Evolutionary conservation across 1,284 basidiomycete species (phyloP).

Genomic region (Stygiomarasmius scandens): DNA sequence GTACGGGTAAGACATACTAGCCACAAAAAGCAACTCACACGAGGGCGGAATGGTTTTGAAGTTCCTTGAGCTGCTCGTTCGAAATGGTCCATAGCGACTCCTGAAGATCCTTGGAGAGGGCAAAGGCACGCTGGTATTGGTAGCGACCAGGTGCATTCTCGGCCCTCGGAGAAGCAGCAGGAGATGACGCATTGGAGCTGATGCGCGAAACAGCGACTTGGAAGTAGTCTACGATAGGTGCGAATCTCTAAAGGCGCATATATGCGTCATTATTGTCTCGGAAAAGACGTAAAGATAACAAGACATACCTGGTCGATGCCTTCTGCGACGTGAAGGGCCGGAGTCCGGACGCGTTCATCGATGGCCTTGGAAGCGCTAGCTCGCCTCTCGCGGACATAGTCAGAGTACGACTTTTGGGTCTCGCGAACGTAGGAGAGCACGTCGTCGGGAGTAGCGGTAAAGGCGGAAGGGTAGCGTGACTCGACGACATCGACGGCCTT

Average conservation of each 20-base stretch:
- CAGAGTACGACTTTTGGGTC: conserved; percentile 51
- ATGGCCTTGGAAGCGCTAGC: conserved; percentile 64
- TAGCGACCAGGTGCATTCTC: conserved; percentile 47
- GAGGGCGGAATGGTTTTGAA: conserved; percentile 67
- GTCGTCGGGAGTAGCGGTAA: conserved; percentile 71
- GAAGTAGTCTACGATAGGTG: conserved; percentile 73
- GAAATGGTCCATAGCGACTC: conserved; percentile 68
- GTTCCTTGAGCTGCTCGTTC: conserved; percentile 68
- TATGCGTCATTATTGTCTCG: background rate
- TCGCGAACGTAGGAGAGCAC: conserved; percentile 63
- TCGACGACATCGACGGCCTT: conserved; percentile 75
- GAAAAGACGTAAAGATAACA: conserved; percentile 18
- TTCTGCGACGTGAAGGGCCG: conserved; percentile 63
- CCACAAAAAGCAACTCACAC: conserved; percentile 46
- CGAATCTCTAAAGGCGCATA: conserved; percentile 51
- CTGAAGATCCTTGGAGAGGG: conserved; percentile 63
- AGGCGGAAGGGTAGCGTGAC: conserved; percentile 72
- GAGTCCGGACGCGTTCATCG: conserved; percentile 64
- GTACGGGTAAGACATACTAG: conserved; percentile 5
- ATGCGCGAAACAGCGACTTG: conserved; percentile 61
- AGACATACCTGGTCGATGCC: conserved; percentile 70
- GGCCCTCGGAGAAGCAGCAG: conserved; percentile 30
- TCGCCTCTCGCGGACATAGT: conserved; percentile 35
- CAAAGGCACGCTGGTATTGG: conserved; percentile 75
- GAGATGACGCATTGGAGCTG: conserved; percentile 46